These are phyloP conservation scores for Kwoniella dendrophila DNA, from an alignment of 768 basidiomycete species.

Conservation along the genomic window DNA sequence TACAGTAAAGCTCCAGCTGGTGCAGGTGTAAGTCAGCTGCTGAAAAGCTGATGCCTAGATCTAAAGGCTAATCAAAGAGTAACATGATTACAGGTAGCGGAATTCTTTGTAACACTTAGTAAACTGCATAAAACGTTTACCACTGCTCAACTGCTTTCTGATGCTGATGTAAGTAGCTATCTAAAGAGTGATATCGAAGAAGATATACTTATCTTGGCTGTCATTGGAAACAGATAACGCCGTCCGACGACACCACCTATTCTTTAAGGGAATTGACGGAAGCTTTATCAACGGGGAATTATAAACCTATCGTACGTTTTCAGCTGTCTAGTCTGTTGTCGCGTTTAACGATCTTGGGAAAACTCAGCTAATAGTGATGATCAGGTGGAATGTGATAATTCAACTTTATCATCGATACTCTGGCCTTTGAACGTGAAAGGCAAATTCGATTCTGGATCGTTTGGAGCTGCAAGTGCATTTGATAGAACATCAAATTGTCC, in stretches of 20 bases:
- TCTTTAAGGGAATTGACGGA: constrained; percentile 41
- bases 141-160: constrained; percentile 37
- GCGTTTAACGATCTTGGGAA: too few relatives aligned
- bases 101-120: constrained; percentile 47
- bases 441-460: constrained; percentile 43
- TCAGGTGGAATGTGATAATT: constrained; percentile 48
- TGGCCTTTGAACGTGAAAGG: constrained; percentile 51
- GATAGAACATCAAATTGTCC: constrained; percentile 39
- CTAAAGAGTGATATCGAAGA: not conserved
- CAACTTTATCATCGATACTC: constrained; percentile 37
- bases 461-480: constrained; percentile 29
- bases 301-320: constrained; percentile 43
- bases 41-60: not conserved
- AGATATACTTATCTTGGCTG: not conserved
- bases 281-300: constrained; percentile 33
- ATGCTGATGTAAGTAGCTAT: constrained; percentile 49
- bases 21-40: constrained; percentile 35
- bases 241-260: constrained; percentile 51
- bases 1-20: constrained; percentile 21
- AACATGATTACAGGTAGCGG: constrained; percentile 37
- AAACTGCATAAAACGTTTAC: constrained; percentile 38
- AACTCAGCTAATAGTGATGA: not conserved
- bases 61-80: not conserved
- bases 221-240: constrained; percentile 43
- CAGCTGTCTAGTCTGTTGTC: too few relatives aligned